These are phyloP conservation scores for Macrotyloma uniflorum DNA, from an alignment of 306 rosid genomes.

Conservation along the genomic window DNA sequence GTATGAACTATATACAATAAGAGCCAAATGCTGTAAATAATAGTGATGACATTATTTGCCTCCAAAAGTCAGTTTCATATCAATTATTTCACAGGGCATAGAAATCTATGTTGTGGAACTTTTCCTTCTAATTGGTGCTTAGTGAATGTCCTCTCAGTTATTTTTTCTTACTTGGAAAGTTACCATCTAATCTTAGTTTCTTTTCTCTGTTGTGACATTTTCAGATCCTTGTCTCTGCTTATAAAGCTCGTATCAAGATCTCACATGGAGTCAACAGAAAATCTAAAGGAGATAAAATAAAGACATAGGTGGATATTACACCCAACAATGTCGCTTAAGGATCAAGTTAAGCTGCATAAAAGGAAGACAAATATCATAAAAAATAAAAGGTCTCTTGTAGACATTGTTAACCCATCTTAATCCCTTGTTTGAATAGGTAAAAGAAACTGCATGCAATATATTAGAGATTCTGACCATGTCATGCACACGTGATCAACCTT, in stretches of 20 bases:
- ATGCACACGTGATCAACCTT: neutral
- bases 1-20: slow-evolving; percentile 20
- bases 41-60: slow-evolving; percentile 61
- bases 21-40: slow-evolving; percentile 39
- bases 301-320: slow-evolving; percentile 18
- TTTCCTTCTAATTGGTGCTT: slow-evolving; percentile 43
- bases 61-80: slow-evolving; percentile 47
- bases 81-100: slow-evolving; percentile 44
- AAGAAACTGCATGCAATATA: neutral
- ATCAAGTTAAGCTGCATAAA: slow-evolving; percentile 48
- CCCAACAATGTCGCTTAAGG: slow-evolving; percentile 42
- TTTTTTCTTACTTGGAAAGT: slow-evolving; percentile 51
- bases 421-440: slow-evolving; percentile 44
- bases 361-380: slow-evolving; percentile 10
- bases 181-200: slow-evolving; percentile 36
- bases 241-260: slow-evolving; percentile 49
- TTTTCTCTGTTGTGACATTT: slow-evolving; percentile 34
- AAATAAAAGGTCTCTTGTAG: neutral
- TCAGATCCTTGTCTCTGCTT: slow-evolving; percentile 22
- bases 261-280: slow-evolving; percentile 36
- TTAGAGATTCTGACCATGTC: neutral
- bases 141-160: slow-evolving; percentile 52
- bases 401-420: slow-evolving; percentile 26
- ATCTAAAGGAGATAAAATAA: slow-evolving; percentile 35
- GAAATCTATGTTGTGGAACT: slow-evolving; percentile 32